phyloP scores from a whole-genome alignment of 768 basidiomycete genomes.

The Mycena leptocephala region DNA sequence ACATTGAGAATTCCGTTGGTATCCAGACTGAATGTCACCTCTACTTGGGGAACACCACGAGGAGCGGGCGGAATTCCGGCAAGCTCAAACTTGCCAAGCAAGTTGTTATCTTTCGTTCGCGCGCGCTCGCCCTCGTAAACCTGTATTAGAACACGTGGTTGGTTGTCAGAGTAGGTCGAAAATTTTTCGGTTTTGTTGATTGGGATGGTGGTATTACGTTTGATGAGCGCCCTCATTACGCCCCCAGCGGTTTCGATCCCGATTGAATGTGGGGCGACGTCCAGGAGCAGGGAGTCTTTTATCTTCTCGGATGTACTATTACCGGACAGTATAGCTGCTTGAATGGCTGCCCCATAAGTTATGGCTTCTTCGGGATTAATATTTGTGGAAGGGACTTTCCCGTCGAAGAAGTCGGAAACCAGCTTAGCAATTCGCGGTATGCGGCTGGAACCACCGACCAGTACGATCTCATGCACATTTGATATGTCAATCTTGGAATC shows the following conservation, averaged over 20 bases:
- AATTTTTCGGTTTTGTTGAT: too few relatives aligned
- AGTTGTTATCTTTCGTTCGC: too few relatives aligned
- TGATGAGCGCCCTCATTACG: too few relatives aligned
- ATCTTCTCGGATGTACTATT: not conserved
- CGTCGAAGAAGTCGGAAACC: constrained; percentile 7
- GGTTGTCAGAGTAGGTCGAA: too few relatives aligned
- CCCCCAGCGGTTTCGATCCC: not conserved
- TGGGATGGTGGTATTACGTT: too few relatives aligned
- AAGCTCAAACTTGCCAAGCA: too few relatives aligned
- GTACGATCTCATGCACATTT: not conserved
- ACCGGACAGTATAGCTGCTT: constrained; percentile 13
- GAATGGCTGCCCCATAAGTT: constrained; percentile 1
- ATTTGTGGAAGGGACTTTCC: not conserved
- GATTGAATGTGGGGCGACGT: not conserved
- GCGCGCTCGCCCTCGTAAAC: too few relatives aligned
- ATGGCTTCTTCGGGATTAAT: constrained; percentile 3
- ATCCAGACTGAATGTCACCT: too few relatives aligned
- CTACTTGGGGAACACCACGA: too few relatives aligned
- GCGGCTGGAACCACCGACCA: not conserved
- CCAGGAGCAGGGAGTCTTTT: not conserved
- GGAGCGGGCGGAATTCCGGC: too few relatives aligned
- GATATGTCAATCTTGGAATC: not conserved
- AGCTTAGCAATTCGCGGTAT: not conserved
- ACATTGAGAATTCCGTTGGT: too few relatives aligned
- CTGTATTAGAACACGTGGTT: too few relatives aligned